Conservation (phyloP, 1,284 basidiomycete species). For the Takashimella koratensis region DNA sequence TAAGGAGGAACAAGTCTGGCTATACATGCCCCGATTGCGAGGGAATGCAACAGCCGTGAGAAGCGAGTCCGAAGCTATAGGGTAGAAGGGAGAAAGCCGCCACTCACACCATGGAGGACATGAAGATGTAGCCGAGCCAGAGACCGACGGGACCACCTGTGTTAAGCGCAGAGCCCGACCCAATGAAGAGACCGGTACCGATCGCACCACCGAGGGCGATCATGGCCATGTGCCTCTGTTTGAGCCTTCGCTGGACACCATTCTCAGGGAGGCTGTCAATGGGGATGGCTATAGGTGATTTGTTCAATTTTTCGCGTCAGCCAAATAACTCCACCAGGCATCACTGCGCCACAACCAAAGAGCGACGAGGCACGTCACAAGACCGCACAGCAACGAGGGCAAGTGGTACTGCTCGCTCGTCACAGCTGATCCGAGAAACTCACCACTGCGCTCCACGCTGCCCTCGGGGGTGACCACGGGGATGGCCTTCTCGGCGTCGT, state of each 20-base stretch:
- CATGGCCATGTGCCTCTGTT: conserved; percentile 49
- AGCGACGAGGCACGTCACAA: no score
- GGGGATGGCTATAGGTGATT: no score
- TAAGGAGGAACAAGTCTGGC: no score
- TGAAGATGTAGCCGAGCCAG: conserved; percentile 47
- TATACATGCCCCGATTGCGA: no score
- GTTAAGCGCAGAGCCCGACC: conserved; percentile 51
- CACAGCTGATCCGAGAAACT: not conserved
- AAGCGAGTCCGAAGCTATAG: no score
- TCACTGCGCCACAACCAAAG: not conserved
- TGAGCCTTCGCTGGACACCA: conserved; percentile 39
- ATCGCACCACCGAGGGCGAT: conserved; percentile 53
- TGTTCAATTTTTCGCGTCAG: no score
- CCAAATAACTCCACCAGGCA: no score
- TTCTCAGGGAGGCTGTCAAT: conserved; percentile 12
- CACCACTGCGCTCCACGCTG: not conserved
- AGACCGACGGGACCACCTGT: conserved; percentile 53
- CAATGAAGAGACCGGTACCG: conserved; percentile 51
- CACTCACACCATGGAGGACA: conserved; percentile 40
- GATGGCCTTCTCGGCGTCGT: not conserved
- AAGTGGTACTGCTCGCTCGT: no score
- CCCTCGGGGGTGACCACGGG: not conserved
- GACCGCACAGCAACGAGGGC: no score
- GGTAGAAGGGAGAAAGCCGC: no score
- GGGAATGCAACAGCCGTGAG: no score